Base-by-base conservation (phyloP, 257 asterid genomes). In the Forsythia viridissima region DNA sequence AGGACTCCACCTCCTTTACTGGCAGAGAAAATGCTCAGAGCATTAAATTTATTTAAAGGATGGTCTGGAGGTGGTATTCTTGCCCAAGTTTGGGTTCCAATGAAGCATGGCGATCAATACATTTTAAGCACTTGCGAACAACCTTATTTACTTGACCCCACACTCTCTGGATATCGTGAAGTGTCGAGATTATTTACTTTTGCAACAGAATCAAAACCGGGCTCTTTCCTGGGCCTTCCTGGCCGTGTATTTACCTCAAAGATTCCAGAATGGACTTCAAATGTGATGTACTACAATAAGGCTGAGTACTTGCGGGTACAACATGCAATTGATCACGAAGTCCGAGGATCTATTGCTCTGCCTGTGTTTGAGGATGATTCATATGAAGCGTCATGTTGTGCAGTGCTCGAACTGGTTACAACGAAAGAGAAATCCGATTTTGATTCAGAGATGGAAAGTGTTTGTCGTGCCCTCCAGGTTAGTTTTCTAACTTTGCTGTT, bases 191-290 rank as follows among this genome's bases (percentile, higher is more conserved):
- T 77, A 20, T 92, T 92, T 51, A 87, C 90, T 37, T 94, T 94
- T 76, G 84, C 90, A 1, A 85, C 87, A 0, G 92, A 89, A 70
- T 71, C 73, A 0, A 86, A 79, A 69, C 75, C 87, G 12, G 88
- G 86, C 46, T 82, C 87, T 20, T 68, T 84, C 78, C 85, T 76
- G 0, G 95, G 97, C 73, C 94, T 94, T 78, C 97, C 98, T 24
- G 98, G 97, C 21, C 93, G 97, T 21, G 98, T 94, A 30, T 92
- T 90, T 79, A 74, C 84, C 41, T 90, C 97, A 18, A 87, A 87
- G 77, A 74, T 91, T 41, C 97, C 97, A 1, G 98, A 92, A 79
- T 92, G 98, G 98, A 92, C 98, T 2, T 89, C 97, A 61, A 88
- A 89, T 72, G 89, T 94, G 66, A 16, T 57, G 79, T 92, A 83